Evolutionary conservation across 371 early-diverging fungal species (phyloP).

Genomic region (Dichotomocladium elegans): DNA sequence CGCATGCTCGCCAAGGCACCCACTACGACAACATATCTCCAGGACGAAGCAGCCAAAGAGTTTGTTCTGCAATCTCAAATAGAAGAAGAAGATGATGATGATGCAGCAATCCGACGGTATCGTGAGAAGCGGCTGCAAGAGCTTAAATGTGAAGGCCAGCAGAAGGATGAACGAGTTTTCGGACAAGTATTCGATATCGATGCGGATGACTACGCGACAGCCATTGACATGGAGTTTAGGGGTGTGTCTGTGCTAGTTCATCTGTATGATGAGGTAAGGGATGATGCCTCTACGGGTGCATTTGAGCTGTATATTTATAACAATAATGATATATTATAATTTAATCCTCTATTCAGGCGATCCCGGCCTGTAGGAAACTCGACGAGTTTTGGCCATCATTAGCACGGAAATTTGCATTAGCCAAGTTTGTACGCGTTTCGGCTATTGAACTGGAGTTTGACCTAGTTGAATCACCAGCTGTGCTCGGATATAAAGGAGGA

Average conservation of each 20-base stretch:
- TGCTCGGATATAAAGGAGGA: conserved; percentile 47
- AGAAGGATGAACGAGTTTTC: conserved; percentile 34
- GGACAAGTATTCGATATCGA: conserved; percentile 35
- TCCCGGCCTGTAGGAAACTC: conserved; percentile 31
- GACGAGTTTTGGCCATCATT: conserved; percentile 30
- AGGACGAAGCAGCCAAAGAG: conserved; percentile 29
- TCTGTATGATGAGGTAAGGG: conserved; percentile 41
- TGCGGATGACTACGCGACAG: conserved; percentile 36
- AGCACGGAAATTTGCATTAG: conserved; percentile 41
- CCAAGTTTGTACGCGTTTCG: conserved; percentile 48
- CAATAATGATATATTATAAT: no score
- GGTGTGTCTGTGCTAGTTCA: conserved; percentile 46
- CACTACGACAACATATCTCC: conserved; percentile 39
- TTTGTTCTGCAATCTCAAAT: conserved; percentile 17
- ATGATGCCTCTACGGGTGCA: background rate
- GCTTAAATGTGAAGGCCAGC: conserved; percentile 15
- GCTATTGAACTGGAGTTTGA: conserved; percentile 50
- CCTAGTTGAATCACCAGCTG: conserved; percentile 49
- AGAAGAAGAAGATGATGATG: conserved; percentile 24
- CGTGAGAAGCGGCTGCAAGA: conserved; percentile 37
- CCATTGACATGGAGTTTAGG: conserved; percentile 45
- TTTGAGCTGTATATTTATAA: background rate
- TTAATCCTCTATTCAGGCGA: no score
- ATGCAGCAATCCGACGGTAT: conserved; percentile 28
- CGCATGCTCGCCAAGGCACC: conserved; percentile 37